phyloP scores from a whole-genome alignment of 108 stramenopile genomes.

The Cylindrotheca closterium region DNA sequence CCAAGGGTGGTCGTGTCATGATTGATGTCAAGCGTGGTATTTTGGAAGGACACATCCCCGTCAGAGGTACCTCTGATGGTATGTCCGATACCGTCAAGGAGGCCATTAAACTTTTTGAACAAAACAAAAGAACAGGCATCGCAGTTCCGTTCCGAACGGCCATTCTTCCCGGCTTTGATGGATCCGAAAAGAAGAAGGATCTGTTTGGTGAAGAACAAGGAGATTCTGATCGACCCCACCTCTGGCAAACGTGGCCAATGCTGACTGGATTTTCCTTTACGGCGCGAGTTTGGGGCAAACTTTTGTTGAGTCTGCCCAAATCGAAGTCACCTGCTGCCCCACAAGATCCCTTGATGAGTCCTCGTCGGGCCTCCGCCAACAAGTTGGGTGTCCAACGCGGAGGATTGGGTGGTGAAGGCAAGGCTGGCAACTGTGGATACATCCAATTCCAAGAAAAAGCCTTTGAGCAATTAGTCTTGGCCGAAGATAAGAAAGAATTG shows the following conservation, averaged over 20 bases:
- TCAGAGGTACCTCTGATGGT: constrained; percentile 54
- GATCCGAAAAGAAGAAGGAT: constrained; percentile 9
- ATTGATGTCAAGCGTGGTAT: constrained; percentile 59
- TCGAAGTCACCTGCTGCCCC: constrained; percentile 20
- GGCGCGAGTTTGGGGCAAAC: constrained; percentile 67
- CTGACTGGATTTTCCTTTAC: constrained; percentile 69
- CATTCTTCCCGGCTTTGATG: constrained; percentile 48
- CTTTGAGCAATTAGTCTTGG: constrained; percentile 66
- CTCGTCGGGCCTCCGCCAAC: constrained; percentile 33
- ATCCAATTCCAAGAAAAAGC: constrained; percentile 60
- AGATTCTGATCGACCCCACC: constrained; percentile 49
- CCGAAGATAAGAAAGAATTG: constrained; percentile 58
- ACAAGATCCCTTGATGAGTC: constrained; percentile 12
- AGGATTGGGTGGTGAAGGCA: constrained; percentile 59
- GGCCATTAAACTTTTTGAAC: constrained; percentile 69
- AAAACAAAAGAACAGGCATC: constrained; percentile 62
- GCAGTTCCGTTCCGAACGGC: constrained; percentile 67
- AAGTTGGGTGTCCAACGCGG: constrained; percentile 49
- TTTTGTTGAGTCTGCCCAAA: constrained; percentile 61
- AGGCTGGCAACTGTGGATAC: constrained; percentile 60
- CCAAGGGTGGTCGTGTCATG: constrained; percentile 69
- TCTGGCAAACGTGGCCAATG: constrained; percentile 70
- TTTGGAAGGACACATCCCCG: constrained; percentile 59
- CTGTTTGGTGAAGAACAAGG: constrained; percentile 10
- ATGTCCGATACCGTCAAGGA: constrained; percentile 69